These are phyloP conservation scores for Cordyceps tenuipes DNA, from an alignment of 2,329 filamentous ascomycete species.

Conservation along the genomic window DNA sequence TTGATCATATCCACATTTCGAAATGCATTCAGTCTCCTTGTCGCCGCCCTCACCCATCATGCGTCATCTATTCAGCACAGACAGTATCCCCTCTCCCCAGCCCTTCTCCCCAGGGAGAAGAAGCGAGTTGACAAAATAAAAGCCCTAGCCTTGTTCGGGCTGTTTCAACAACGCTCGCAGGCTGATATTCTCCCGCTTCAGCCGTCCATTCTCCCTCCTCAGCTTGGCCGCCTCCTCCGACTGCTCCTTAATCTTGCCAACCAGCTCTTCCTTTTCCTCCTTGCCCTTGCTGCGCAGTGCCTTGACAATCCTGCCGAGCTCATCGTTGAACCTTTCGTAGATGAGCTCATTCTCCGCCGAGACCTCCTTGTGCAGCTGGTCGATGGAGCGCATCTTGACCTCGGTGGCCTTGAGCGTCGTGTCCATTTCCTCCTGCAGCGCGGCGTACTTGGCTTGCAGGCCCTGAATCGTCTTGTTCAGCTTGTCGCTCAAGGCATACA, in stretches of 20 bases:
- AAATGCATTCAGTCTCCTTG: background rate
- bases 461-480: slow-evolving; percentile 53
- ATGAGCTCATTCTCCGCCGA: slow-evolving; percentile 88
- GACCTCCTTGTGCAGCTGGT: slow-evolving; percentile 80
- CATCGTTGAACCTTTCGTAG: slow-evolving; percentile 87
- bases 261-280: slow-evolving; percentile 71
- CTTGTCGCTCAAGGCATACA: slow-evolving; percentile 59
- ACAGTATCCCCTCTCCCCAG: slow-evolving; percentile 13
- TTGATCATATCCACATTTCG: background rate
- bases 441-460: slow-evolving; percentile 50
- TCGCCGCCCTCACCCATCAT: background rate
- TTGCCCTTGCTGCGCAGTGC: slow-evolving; percentile 64
- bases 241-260: slow-evolving; percentile 60
- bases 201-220: slow-evolving; percentile 76
- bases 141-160: slow-evolving; percentile 19
- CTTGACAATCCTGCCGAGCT: slow-evolving; percentile 73
- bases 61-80: slow-evolving; percentile 10
- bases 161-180: slow-evolving; percentile 48
- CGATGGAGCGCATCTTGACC: slow-evolving; percentile 69
- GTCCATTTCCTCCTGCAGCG: slow-evolving; percentile 63
- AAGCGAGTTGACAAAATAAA: background rate
- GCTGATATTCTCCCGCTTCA: slow-evolving; percentile 76
- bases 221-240: slow-evolving; percentile 69
- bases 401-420: slow-evolving; percentile 65
- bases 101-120: background rate